Evolutionary conservation across 2,329 filamentous ascomycete species (phyloP), one percentile per base, ranked within the genome.

Genomic region (Nectriaceae sp.): DNA sequence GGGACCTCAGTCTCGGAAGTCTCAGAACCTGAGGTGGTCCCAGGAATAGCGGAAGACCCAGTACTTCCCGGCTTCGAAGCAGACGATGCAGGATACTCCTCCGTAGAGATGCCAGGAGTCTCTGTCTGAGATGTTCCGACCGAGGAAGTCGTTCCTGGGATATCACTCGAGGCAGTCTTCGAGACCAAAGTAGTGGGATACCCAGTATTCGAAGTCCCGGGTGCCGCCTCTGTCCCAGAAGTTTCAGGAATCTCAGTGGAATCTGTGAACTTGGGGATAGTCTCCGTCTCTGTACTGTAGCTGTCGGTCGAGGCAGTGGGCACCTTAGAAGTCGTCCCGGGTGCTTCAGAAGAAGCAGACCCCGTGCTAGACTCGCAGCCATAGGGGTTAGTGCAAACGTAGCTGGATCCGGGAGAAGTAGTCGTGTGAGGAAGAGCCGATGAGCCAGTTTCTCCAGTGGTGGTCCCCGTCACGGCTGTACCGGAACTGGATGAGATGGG

Each of bases 331-430:
- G 49, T 46, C 20, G 21, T 35, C 26, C 15, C 26, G n/a, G 33
- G 8, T 36, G 11, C 11, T n/a, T 36, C 8, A n/a, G 33, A 16
- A 18, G 33, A 62, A 22, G 22, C 59, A 49, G 8, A 6, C 5
- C 2, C 57, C 31, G 44, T 40, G 31, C 31, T 50, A 5, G 57
- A 52, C 18, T 49, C 54, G 40, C 57, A 59, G 10, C 44, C 55
- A 21, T 59, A 56, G 0, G 46, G 46, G 4, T 44, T 35, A 1
- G 43, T 56, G 42, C 44, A 46, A 8, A 36, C 48, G 16, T 45
- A 42, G 26, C 43, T 37, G 15, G 38, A 18, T 13, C n/a, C 29
- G 8, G 49, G 48, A 2, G 57, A 55, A 6, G 24, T 29, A 29
- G 24, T 29, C 6, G 33, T 11, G n/a, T 36, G 33, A 6, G 33